These are phyloP conservation scores for Sistotremastrum suecicum DNA, from an alignment of 768 basidiomycete species.

Conservation along the genomic window DNA sequence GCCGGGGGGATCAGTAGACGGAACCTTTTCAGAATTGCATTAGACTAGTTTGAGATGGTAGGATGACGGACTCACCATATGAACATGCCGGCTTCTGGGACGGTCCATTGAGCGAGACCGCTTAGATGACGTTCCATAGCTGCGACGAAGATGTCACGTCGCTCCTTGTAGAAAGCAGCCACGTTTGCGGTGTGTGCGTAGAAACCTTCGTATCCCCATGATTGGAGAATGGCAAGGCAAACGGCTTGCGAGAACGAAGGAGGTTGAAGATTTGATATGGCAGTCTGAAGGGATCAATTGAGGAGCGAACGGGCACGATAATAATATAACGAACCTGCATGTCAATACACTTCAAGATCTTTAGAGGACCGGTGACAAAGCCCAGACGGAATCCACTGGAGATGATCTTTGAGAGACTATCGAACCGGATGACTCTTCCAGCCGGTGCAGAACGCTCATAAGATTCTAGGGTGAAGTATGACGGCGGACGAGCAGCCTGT, in stretches of 20 bases:
- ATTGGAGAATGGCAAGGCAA: slow-evolving; percentile 36
- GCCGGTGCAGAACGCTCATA: slow-evolving; percentile 27
- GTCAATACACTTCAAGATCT: slow-evolving; percentile 56
- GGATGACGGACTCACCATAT: slow-evolving; percentile 46
- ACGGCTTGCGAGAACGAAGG: slow-evolving; percentile 55
- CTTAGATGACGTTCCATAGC: slow-evolving; percentile 66
- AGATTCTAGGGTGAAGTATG: slow-evolving; percentile 72
- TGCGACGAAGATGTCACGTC: slow-evolving; percentile 64
- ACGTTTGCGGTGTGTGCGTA: slow-evolving; percentile 50
- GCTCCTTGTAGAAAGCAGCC: slow-evolving; percentile 57
- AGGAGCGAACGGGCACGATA: background rate
- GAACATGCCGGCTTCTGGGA: slow-evolving; percentile 79
- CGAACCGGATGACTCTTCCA: slow-evolving; percentile 78
- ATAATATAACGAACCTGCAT: slow-evolving; percentile 35
- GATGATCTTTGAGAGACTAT: slow-evolving; percentile 77
- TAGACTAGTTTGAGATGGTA: background rate
- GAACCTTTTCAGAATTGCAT: slow-evolving; percentile 34
- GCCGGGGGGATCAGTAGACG: slow-evolving; percentile 29
- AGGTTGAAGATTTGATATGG: slow-evolving; percentile 50
- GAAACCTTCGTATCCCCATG: slow-evolving; percentile 73
- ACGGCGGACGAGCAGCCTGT: slow-evolving; percentile 42
- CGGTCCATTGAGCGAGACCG: slow-evolving; percentile 59
- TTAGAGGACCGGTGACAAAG: slow-evolving; percentile 61
- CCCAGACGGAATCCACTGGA: slow-evolving; percentile 71
- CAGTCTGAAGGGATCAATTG: slow-evolving; percentile 30